Evolutionary conservation across 768 basidiomycete species (phyloP), one percentile per base, ranked within the genome.

Genomic region (Rhodotorula graminis): DNA sequence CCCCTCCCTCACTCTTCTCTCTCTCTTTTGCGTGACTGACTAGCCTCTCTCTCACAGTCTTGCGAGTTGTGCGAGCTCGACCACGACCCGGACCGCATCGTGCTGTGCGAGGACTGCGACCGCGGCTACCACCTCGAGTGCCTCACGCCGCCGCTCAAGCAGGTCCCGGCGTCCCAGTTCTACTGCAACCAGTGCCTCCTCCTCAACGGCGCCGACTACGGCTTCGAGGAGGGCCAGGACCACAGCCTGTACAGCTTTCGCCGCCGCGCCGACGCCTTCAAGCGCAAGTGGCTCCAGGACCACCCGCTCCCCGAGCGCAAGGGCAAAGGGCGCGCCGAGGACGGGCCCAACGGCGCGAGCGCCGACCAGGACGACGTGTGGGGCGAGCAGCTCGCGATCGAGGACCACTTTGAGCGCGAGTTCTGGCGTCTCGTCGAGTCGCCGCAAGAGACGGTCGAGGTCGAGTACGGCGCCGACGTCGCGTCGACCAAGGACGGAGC

Each of bases 381-480:
- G 70, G 73, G 77, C 37, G 80, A 80, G 57, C 78, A 79, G 58
- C 69, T 79, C 33, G 80, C 83, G 5, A 88, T 96, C 21, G 96
- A 99, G 81, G 86, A 87, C 74, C 93, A 97, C 76, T 87, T 97
- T 18, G 96, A 99, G 84, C 84, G 85, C 61, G 95, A 99, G 81
- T 99, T 98, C 78, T 99, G 96, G 96, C 86, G 93, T 47, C 85
- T 99, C 63, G 93, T 97, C 18, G 90, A 96, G 81, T 90, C 90
- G 27, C 86, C 87, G 67, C 84, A 85, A 56, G 94, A 98, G 80
- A 94, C 92, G 0, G 93, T 99, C 27, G 96, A 99, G 81, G 89
- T 98, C 47, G 96, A 99, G 81, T 99, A 99, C 80, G 96, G 96
- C n/a, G 96, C 96, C 3, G 96, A 99, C 81, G 90, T 99, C 47